Percentiles rank a stretch among this genome's conserved stretches.
phyloP scores from a whole-genome alignment of 164 flowering plant species.

The Stephania cephalantha region DNA sequence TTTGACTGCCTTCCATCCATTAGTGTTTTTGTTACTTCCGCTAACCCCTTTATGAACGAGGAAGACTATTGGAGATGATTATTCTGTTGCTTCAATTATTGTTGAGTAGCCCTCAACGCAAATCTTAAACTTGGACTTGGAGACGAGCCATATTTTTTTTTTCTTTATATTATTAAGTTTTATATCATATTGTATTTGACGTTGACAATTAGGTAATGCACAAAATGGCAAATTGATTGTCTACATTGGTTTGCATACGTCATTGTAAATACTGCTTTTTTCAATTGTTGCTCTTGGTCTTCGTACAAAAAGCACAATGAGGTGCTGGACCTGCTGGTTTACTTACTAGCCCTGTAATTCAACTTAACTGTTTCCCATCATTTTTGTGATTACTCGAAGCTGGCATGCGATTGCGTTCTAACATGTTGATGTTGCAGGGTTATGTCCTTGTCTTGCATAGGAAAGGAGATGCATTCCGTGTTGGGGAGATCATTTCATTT shows the following conservation, averaged over 20 bases:
- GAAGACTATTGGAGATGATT: background rate
- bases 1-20: background rate
- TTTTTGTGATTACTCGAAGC: background rate
- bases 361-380: background rate
- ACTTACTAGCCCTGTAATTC: background rate
- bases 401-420: background rate
- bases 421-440: background rate
- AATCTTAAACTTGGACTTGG: no score
- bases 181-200: no score
- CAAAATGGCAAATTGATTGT: background rate
- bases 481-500: conserved; percentile 73
- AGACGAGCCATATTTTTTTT: no score
- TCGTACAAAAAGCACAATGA: background rate
- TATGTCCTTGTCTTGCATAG: conserved; percentile 21
- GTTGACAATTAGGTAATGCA: background rate
- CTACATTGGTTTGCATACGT: background rate
- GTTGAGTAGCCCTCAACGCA: background rate
- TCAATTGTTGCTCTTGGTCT: background rate
- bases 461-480: conserved; percentile 49
- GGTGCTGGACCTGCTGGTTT: background rate
- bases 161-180: no score
- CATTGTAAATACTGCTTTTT: background rate
- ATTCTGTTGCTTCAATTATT: background rate
- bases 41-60: background rate
- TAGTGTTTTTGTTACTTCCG: background rate